Evolutionary conservation across 768 basidiomycete species (phyloP), one percentile per base, ranked within the genome.

Genomic region (Russula sp.): DNA sequence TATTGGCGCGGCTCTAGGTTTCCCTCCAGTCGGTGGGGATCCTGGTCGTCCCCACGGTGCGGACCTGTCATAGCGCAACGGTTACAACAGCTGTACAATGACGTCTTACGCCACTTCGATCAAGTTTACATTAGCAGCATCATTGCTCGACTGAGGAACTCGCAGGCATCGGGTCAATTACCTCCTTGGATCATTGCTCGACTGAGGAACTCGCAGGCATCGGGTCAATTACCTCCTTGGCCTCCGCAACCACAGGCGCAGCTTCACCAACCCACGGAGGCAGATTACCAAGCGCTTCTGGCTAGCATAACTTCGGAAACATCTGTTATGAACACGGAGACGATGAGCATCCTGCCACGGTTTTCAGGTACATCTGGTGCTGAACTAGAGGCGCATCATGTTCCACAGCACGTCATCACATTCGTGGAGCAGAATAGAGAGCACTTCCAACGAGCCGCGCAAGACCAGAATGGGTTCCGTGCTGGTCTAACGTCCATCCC

Each of bases 401-500:
- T 65, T 20, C 64, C 64, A 5, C 40, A 56, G 4, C 22, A 65
- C 24, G 30, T 65, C 1, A 52, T 65, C n/a, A n/a, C 30, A n/a
- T 65, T 61, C 46, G 49, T 65, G 44, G 64, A 65, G 6, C 64
- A 61, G 24, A 30, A 61, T 52, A 42, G 64, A n/a, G 64, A 65
- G 20, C 38, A 57, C 6, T 46, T 65, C 20, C 64, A 65, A 30
- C 59, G 64, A 18, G 14, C 64, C 0, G 59, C 59, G 7, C 64
- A 65, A 36, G 64, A 65, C 18, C 64, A 65, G 55, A 65, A 46
- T 14, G 64, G 64, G n/a, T 65, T 65, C 16, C 64, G 64, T n/a
- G 20, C 42, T 8, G 64, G 40, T 52, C 48, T 65, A 13, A 61
- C 63, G 24, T 60, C 57, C 14, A 65, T n/a, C n/a, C n/a, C 61